Percentiles rank a stretch among this genome's conserved stretches.
Conservation (phyloP, 345 rosid genomes). For the Angophora floribunda region DNA sequence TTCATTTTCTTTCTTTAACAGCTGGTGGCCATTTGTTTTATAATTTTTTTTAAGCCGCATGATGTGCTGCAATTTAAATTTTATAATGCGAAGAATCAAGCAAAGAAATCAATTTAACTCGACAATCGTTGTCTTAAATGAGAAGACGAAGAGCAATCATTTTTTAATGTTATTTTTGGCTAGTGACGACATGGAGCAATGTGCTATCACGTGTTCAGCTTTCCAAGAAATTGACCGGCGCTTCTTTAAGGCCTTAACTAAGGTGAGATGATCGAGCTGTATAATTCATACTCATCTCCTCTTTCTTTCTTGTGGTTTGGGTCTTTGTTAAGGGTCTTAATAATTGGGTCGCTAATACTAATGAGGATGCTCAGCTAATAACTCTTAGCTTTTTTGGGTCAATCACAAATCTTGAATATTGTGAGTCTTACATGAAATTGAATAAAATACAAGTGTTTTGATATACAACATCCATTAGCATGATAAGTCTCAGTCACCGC, state of each 20-base stretch:
- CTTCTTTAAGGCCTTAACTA: background rate
- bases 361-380: background rate
- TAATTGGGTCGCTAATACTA: fast-evolving
- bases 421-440: background rate
- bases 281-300: fast-evolving
- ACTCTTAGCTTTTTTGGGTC: background rate
- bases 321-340: background rate
- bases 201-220: background rate
- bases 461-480: background rate
- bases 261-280: background rate
- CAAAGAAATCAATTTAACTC: background rate
- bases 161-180: background rate
- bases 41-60: background rate
- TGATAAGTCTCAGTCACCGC: background rate
- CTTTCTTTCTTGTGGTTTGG: background rate
- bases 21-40: background rate
- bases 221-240: background rate
- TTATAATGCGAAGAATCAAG: background rate
- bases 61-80: background rate
- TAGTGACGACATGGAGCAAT: background rate
- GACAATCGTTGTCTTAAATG: background rate
- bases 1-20: background rate
- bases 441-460: background rate
- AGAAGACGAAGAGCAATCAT: background rate
- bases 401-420: background rate